Base-by-base conservation (phyloP, 768 basidiomycete genomes). In the Phylloporus sp. region DNA sequence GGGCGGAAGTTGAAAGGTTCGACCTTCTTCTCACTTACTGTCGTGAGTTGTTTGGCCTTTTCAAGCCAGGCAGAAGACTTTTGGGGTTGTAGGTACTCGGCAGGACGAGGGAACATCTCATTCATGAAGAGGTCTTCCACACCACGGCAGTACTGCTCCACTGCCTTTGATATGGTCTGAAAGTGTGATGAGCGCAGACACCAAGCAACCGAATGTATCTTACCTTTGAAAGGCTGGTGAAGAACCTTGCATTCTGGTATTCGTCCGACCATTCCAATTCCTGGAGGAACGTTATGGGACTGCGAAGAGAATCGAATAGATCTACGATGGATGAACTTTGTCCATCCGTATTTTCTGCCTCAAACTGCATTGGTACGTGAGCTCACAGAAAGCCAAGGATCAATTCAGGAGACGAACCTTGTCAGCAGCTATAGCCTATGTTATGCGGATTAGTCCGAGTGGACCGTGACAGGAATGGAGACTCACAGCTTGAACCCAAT, bases 261-360 rank as follows among this genome's bases (percentile, higher is more conserved):
- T 84, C 82, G 63, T 98, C 91, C 11, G 87, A 84, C 97, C 97
- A 99, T 54, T 94, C 81, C 35, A 99, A 73, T 43, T 90, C 89
- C 66, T 91, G 81, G 40, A 99, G 70, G 70, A 97, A 94, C 51
- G 81, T 80, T 61, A 94, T 86, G 0, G 95, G 93, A 59, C 90
- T 93, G 45, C 91, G 83, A 49, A 98, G 77, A 3, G 94, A 97
- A 56, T 93, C 93, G 62, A 98, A 97, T 1, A 99, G 77, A 69
- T 99, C 97, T 22, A 94, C 85, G 49, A 99, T 95, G 0, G 95
- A 98, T n/a, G 95, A 94, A 59, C 92, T 95, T 62, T 95, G 91
- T 0, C 89, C 89, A 68, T 90, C 83, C 11, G 75, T 53, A 54
- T 88, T 79, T 72, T 93, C 80, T 50, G 91, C 77, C 74, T 93